These are phyloP conservation scores for Porodaedalea pini DNA, from an alignment of 1,284 basidiomycete genomes.

Conservation along the genomic window DNA sequence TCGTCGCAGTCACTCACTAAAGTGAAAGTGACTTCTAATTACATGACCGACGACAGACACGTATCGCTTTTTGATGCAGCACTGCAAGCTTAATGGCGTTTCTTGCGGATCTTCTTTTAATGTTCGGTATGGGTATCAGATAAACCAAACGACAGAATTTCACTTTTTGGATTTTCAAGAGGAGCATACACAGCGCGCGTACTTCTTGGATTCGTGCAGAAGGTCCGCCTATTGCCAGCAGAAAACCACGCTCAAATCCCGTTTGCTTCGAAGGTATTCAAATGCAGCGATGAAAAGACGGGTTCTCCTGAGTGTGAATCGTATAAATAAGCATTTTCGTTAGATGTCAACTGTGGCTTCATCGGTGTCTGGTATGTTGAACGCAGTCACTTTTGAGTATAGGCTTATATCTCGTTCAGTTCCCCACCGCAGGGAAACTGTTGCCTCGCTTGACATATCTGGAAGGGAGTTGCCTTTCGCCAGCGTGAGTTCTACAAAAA, in stretches of 20 bases:
- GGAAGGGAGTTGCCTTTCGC: conserved; percentile 37
- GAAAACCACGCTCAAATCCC: conserved; percentile 46
- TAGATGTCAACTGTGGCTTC: conserved; percentile 50
- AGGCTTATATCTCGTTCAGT: not conserved
- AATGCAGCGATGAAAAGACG: conserved; percentile 26
- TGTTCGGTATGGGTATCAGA: not conserved
- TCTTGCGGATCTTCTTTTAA: not conserved
- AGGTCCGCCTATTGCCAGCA: conserved; percentile 49
- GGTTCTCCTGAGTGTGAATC: conserved; percentile 30
- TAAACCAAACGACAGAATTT: conserved; percentile 30
- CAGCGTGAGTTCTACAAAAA: conserved; percentile 26
- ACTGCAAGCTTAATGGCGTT: not conserved
- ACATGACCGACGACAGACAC: conserved; percentile 19
- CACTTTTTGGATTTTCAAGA: conserved; percentile 34
- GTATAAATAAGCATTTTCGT: conserved; percentile 40
- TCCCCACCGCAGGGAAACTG: conserved; percentile 36
- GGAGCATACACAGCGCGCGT: conserved; percentile 36
- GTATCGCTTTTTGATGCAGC: conserved; percentile 10
- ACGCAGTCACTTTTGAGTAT: no score
- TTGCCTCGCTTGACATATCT: conserved; percentile 35
- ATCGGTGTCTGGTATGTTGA: conserved; percentile 45
- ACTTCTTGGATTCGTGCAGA: conserved; percentile 29
- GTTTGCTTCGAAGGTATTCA: conserved; percentile 43
- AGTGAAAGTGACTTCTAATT: not conserved
- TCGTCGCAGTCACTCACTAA: no score